phyloP scores from a whole-genome alignment of 352 stramenopile genomes.

The Ochromonadaceae sp. region DNA sequence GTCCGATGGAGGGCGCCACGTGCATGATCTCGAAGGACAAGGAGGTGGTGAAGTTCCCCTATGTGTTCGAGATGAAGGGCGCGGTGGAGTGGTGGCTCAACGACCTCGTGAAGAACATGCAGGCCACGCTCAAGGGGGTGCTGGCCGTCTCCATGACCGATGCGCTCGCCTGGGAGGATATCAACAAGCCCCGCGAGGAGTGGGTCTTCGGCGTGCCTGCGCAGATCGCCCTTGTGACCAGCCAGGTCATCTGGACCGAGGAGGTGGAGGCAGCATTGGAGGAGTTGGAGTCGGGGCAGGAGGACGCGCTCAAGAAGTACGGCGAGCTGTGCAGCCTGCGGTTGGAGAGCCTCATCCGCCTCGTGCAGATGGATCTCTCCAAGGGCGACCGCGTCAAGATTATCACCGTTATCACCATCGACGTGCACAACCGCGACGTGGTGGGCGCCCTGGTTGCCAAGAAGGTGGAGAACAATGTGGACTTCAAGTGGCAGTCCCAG shows the following conservation, averaged over 20 bases:
- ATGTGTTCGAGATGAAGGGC: constrained; percentile 42
- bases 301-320: constrained; percentile 76
- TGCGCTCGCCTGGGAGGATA: constrained; percentile 57
- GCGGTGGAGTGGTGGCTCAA: constrained; percentile 77
- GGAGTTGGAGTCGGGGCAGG: constrained; percentile 66
- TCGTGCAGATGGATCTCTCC: constrained; percentile 50
- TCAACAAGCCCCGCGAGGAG: constrained; percentile 44
- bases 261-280: constrained; percentile 66
- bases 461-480: constrained; percentile 55
- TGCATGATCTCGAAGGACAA: constrained; percentile 73
- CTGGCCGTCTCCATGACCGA: constrained; percentile 54
- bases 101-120: constrained; percentile 65
- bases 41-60: constrained; percentile 54
- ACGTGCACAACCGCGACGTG: constrained; percentile 71
- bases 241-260: constrained; percentile 74
- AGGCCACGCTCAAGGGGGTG: constrained; percentile 54
- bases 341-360: constrained; percentile 66
- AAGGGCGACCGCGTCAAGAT: constrained; percentile 49
- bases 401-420: constrained; percentile 80
- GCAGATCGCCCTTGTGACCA: constrained; percentile 61
- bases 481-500: constrained; percentile 81
- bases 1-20: constrained; percentile 40
- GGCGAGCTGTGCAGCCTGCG: constrained; percentile 53
- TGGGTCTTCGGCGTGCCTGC: constrained; percentile 39
- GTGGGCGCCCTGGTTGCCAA: constrained; percentile 65